Evolutionary conservation across 441 rosid species (phyloP).

Genomic region (Rhodomyrtus psidioides): DNA sequence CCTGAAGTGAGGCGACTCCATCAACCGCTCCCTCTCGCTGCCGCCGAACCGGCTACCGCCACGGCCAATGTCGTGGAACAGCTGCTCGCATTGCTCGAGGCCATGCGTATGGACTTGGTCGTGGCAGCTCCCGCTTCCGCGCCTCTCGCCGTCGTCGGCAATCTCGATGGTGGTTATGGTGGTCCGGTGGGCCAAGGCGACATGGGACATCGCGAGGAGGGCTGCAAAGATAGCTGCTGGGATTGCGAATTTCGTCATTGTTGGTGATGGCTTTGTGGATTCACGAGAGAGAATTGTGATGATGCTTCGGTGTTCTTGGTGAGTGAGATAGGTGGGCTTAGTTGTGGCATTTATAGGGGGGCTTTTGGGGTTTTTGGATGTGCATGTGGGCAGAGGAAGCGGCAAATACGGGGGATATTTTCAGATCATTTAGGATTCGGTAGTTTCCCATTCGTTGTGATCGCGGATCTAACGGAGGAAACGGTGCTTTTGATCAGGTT

Average conservation of each 20-base stretch:
- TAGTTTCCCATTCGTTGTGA: neutral
- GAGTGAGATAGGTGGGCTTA: neutral
- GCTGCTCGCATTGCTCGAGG: constrained; percentile 2
- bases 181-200: neutral
- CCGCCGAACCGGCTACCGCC: neutral
- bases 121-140: neutral
- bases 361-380: neutral
- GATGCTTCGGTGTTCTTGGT: neutral
- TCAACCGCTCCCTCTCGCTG: neutral
- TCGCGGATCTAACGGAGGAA: neutral
- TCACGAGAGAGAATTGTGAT: neutral
- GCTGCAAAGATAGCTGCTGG: neutral
- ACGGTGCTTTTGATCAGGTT: neutral
- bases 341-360: neutral
- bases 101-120: neutral
- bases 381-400: neutral
- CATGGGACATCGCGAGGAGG: neutral
- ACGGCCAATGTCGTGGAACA: neutral
- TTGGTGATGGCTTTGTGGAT: neutral
- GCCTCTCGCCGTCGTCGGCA: neutral
- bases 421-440: neutral
- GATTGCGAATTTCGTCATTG: neutral
- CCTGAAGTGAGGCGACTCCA: neutral
- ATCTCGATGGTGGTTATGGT: neutral
- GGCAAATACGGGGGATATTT: neutral